These are phyloP conservation scores for Blastosporella zonata DNA, from an alignment of 1,284 basidiomycete species.

Conservation along the genomic window DNA sequence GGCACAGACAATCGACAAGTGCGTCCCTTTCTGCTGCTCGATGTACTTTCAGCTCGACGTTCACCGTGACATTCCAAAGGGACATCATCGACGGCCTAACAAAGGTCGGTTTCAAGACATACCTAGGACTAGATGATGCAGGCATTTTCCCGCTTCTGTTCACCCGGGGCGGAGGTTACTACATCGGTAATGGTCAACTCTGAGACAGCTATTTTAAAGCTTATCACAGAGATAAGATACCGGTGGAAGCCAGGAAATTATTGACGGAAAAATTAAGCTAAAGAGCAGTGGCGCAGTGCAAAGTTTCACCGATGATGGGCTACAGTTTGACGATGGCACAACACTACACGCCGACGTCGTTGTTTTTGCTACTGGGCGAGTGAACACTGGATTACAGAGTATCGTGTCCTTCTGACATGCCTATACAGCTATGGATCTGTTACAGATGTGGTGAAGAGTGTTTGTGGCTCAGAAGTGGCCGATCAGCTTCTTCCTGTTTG, in stretches of 20 bases:
- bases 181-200: constrained; percentile 34
- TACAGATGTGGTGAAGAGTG: constrained; percentile 28
- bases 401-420: not conserved
- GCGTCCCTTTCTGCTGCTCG: not conserved
- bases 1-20: constrained; percentile 26
- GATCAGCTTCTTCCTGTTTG: constrained; percentile 50
- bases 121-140: constrained; percentile 27
- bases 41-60: no score
- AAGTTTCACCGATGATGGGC: constrained; percentile 45
- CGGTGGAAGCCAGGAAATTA: constrained; percentile 61
- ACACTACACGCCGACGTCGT: constrained; percentile 61
- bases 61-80: constrained; percentile 20
- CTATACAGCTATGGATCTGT: constrained; percentile 19
- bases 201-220: constrained; percentile 19
- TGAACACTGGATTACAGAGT: not conserved
- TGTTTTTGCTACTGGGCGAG: constrained; percentile 59
- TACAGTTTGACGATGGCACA: constrained; percentile 64
- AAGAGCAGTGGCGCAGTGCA: constrained; percentile 59
- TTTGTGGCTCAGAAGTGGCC: constrained; percentile 47
- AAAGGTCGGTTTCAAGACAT: constrained; percentile 27
- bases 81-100: constrained; percentile 29
- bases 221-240: constrained; percentile 46
- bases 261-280: constrained; percentile 68
- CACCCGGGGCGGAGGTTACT: constrained; percentile 40
- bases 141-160: constrained; percentile 30